phyloP scores from a whole-genome alignment of 495 filamentous ascomycete genomes.

The Darksidea phi region DNA sequence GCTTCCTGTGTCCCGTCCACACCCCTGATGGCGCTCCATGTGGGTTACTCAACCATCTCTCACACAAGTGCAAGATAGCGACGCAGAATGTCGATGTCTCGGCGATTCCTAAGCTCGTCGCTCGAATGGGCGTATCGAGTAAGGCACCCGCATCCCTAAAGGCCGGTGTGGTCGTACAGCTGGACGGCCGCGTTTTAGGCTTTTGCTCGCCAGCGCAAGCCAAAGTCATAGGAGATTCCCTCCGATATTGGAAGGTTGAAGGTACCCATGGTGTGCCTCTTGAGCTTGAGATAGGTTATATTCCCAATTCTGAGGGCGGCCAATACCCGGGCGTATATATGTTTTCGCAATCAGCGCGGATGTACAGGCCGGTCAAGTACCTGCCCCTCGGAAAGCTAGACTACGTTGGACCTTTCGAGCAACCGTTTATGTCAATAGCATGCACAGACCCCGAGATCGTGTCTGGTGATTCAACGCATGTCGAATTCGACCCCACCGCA shows the following conservation, averaged over 20 bases:
- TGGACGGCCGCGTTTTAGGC: conserved; percentile 86
- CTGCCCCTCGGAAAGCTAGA: conserved; percentile 80
- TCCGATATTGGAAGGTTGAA: conserved; percentile 94
- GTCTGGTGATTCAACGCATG: conserved; percentile 85
- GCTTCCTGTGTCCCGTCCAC: conserved; percentile 94
- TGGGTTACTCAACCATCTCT: conserved; percentile 90
- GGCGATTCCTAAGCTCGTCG: conserved; percentile 65
- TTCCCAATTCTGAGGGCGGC: conserved; percentile 80
- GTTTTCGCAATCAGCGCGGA: conserved; percentile 77
- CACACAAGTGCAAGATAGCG: conserved; percentile 90
- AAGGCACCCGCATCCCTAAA: conserved; percentile 70
- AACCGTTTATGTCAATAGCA: conserved; percentile 98
- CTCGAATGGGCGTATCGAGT: conserved; percentile 72
- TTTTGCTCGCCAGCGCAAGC: conserved; percentile 85
- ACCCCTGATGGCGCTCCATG: conserved; percentile 95
- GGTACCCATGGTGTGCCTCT: conserved; percentile 79
- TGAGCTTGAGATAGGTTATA: conserved; percentile 85
- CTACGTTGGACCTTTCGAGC: conserved; percentile 87
- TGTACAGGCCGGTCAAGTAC: conserved; percentile 91
- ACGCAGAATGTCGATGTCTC: conserved; percentile 70
- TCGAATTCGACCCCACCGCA: conserved; percentile 92
- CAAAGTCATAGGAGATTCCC: conserved; percentile 71
- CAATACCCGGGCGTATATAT: conserved; percentile 97
- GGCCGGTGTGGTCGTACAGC: conserved; percentile 81
- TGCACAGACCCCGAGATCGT: conserved; percentile 78